phyloP scores from a whole-genome alignment of 768 basidiomycete genomes.

The Gymnopilus dilepis region DNA sequence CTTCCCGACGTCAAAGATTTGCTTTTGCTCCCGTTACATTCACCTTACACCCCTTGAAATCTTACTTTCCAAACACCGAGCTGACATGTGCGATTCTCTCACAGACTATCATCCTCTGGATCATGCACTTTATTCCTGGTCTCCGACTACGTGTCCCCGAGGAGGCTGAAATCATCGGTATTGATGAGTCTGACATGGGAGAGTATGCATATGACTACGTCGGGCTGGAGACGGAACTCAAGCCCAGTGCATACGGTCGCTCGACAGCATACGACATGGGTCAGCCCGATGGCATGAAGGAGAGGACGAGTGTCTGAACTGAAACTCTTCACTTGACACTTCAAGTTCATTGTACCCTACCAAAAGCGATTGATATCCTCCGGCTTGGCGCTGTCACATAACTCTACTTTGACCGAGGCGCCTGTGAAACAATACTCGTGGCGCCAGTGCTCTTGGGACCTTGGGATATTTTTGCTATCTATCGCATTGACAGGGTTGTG shows the following conservation, averaged over 20 bases:
- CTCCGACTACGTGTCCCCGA: conserved; percentile 66
- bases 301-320: conserved; percentile 12
- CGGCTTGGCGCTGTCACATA: neutral
- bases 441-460: neutral
- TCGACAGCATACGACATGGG: conserved; percentile 15
- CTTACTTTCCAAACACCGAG: neutral
- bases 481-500: neutral
- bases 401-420: conserved; percentile 22
- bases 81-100: neutral
- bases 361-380: neutral
- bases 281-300: conserved; percentile 15
- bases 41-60: neutral
- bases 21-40: neutral
- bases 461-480: conserved; percentile 8
- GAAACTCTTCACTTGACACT: neutral
- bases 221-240: conserved; percentile 56
- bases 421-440: neutral
- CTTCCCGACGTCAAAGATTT: neutral
- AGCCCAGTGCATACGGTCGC: conserved; percentile 21
- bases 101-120: conserved; percentile 74
- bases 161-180: conserved; percentile 74
- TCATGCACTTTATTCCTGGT: conserved; percentile 79
- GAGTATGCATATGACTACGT: conserved; percentile 92
- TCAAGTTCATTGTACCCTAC: neutral
- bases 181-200: conserved; percentile 90